Base-by-base conservation (phyloP, 805 yeast species). In the Metschnikowia orientalis region DNA sequence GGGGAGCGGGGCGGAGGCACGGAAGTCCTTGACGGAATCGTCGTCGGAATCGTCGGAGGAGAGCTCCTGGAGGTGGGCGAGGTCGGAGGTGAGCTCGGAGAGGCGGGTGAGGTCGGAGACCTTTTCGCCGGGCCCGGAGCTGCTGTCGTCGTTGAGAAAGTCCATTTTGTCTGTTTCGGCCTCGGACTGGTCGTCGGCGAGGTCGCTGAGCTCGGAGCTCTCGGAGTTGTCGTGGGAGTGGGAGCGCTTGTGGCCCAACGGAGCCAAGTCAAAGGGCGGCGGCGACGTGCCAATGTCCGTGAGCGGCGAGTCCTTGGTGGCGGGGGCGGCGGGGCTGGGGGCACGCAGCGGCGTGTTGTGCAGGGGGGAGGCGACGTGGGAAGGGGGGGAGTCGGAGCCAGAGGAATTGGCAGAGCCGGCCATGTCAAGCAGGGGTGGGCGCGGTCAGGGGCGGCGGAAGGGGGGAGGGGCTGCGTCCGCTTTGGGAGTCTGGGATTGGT, bases 151-250 rank as follows among this genome's bases (percentile, higher is more conserved):
- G 14, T 67, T 69, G 40, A 68, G 52, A 39, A 61, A 65, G 39
- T 77, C 90, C 85, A 87, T 77, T 47, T 76, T 81, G 52, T 88
- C 96, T 0, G 97, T 88, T 54, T 88, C 97, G 11, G 92, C 95
- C 57, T 88, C 96, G 10, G 92, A 81, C 35, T 70, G 78, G 37
- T 75, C 66, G 34, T 75, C 81, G 29, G 74, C 77, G 41, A 76
- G 56, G 35, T 76, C 83, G 24, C 70, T 63, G 27, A 66, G 52
- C 38, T 66, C 72, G 6, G 67, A 61, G 48, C 69, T 63, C 25
- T 63, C 69, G 45, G 57, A 59, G 32, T 43, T 51, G 37, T 50
- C 60, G 32, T 47, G 50, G 6, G 30, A 38, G 32, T 30, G 33
- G 8, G 36, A 23, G 8, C 40, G 40, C 18, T 35, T 28, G 8